These are phyloP conservation scores for Sporothrix phasma DNA, from an alignment of 2,329 filamentous ascomycete genomes.

Conservation along the genomic window DNA sequence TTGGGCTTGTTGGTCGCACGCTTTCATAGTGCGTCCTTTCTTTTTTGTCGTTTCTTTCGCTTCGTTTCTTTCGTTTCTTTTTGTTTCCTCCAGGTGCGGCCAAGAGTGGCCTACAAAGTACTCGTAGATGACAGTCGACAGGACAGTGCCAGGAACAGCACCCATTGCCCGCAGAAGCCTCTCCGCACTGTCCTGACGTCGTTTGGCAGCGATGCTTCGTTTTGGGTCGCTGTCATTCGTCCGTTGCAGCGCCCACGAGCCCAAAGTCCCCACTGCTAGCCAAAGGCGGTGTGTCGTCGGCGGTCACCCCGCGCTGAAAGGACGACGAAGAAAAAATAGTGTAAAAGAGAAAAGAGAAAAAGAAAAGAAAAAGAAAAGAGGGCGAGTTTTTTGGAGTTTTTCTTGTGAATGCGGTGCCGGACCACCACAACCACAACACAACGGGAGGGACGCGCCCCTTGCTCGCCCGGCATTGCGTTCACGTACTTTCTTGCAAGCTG, in stretches of 20 bases:
- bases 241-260: neutral
- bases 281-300: constrained; percentile 13
- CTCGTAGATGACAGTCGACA: too few relatives aligned
- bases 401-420: neutral
- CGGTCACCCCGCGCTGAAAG: constrained; percentile 5
- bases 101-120: too few relatives aligned
- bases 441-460: neutral
- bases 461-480: neutral
- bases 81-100: neutral
- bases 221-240: neutral
- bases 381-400: constrained; percentile 4
- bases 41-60: neutral
- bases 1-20: neutral
- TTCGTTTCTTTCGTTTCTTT: neutral
- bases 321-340: neutral
- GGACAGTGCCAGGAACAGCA: neutral
- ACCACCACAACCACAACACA: neutral
- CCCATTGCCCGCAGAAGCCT: neutral
- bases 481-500: neutral
- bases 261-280: neutral
- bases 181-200: neutral
- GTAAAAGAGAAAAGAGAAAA: constrained; percentile 6
- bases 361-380: neutral
- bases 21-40: neutral
- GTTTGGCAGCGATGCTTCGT: neutral